These are phyloP conservation scores for Begonia peltatifolia DNA, from an alignment of 306 rosid species.

Conservation along the genomic window DNA sequence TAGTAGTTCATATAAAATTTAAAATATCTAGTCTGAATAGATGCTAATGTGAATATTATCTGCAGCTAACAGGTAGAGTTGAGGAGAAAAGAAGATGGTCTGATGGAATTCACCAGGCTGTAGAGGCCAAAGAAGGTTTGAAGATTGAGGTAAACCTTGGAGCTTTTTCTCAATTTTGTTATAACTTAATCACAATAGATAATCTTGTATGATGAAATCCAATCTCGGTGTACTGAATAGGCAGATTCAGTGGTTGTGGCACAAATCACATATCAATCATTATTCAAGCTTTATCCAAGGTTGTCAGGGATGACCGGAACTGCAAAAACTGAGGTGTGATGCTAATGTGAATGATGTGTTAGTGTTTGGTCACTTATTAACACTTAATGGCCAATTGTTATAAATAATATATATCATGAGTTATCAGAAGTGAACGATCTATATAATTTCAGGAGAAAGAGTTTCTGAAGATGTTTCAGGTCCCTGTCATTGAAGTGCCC, in stretches of 20 bases:
- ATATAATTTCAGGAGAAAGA: conserved; percentile 73
- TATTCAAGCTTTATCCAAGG: conserved; percentile 93
- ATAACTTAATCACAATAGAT: conserved; percentile 4
- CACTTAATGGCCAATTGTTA: not conserved
- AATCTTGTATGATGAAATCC: conserved; percentile 17
- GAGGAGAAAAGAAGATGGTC: conserved; percentile 99
- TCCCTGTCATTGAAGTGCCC: conserved; percentile 95
- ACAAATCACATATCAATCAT: conserved; percentile 94
- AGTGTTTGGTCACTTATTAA: conserved; percentile 8
- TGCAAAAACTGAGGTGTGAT: conserved; percentile 87
- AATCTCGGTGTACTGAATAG: conserved; percentile 30
- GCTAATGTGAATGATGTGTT: conserved; percentile 14
- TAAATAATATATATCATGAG: no score
- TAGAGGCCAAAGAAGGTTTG: conserved; percentile 94
- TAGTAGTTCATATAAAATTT: no score
- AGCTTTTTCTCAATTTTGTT: conserved; percentile 9
- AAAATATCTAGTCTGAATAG: no score
- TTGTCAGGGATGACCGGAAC: conserved; percentile 99
- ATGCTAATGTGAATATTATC: conserved; percentile 11
- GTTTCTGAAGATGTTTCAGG: conserved; percentile 86
- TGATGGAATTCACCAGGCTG: conserved; percentile 98
- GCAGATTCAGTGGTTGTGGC: conserved; percentile 98
- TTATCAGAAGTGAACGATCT: not conserved
- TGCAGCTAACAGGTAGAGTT: conserved; percentile 88
- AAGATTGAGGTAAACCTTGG: conserved; percentile 62